A percentile compares a stretch with the other conserved stretches of the same genome.
phyloP scores from a whole-genome alignment of 2,329 filamentous ascomycete species.

The Trichoderma pleuroti region DNA sequence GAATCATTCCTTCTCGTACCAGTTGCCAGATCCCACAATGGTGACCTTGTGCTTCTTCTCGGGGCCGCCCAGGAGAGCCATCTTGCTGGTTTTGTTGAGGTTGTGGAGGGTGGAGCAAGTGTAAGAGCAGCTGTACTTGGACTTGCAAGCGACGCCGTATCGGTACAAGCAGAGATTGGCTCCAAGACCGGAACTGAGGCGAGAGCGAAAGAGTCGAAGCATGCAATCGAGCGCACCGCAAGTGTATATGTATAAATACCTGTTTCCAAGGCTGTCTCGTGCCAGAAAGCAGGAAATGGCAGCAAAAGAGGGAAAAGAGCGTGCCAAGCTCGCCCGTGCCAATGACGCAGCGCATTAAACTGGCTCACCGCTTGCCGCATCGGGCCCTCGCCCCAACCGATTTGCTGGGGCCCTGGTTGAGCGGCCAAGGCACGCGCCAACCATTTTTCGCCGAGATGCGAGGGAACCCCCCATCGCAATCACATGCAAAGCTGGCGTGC shows the following conservation, averaged over 20 bases:
- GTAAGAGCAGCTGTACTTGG: background rate
- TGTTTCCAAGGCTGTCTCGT: background rate
- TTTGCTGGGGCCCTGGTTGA: constrained; percentile 6
- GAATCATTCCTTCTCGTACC: constrained; percentile 55
- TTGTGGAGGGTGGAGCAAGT: constrained; percentile 21
- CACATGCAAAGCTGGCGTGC: constrained; percentile 15
- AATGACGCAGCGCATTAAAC: constrained; percentile 17
- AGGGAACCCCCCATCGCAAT: constrained; percentile 12
- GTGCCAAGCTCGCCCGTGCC: constrained; percentile 7
- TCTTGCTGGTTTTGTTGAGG: constrained; percentile 26
- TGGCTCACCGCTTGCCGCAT: constrained; percentile 24
- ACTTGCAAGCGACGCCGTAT: constrained; percentile 7
- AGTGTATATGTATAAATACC: constrained; percentile 5
- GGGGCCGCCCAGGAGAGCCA: constrained; percentile 45
- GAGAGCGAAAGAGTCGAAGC: constrained; percentile 25
- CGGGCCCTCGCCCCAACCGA: constrained; percentile 22
- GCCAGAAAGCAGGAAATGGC: background rate
- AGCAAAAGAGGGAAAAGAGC: background rate
- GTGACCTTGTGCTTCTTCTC: constrained; percentile 86
- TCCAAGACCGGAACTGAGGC: constrained; percentile 20
- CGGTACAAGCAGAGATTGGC: constrained; percentile 21
- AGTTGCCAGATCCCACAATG: constrained; percentile 93
- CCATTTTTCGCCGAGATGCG: constrained; percentile 23
- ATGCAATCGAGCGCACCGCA: constrained; percentile 21
- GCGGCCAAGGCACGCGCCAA: background rate